phyloP scores from a whole-genome alignment of 306 rosid genomes.

The Hippophae gyantsensis region DNA sequence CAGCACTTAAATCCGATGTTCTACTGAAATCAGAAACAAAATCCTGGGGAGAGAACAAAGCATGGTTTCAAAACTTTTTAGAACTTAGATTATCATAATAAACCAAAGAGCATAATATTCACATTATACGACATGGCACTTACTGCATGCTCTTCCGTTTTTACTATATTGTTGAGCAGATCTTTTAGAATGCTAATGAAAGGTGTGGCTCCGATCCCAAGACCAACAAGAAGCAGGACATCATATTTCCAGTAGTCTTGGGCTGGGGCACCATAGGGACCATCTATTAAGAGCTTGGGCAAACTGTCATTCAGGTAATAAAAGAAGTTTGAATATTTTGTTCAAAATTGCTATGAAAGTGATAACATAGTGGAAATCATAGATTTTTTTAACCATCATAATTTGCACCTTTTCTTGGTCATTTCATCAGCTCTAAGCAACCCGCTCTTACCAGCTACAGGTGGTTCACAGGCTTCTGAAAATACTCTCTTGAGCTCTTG shows the following conservation, averaged over 20 bases:
- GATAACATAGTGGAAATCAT: constrained; percentile 10
- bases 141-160: constrained; percentile 93
- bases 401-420: constrained; percentile 65
- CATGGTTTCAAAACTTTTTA: neutral
- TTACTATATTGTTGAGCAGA: constrained; percentile 81
- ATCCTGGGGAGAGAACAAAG: constrained; percentile 39
- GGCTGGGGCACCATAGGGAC: constrained; percentile 98
- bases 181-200: constrained; percentile 93
- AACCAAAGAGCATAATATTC: neutral
- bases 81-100: neutral
- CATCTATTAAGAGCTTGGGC: constrained; percentile 91
- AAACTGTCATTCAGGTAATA: constrained; percentile 39
- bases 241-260: constrained; percentile 87
- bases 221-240: constrained; percentile 90
- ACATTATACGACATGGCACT: constrained; percentile 23
- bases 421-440: constrained; percentile 96
- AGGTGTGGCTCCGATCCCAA: constrained; percentile 98
- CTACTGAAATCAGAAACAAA: constrained; percentile 50
- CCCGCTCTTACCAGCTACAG: constrained; percentile 93
- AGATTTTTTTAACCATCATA: neutral
- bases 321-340: constrained; percentile 2
- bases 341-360: neutral
- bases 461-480: constrained; percentile 86
- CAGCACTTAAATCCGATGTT: constrained; percentile 46
- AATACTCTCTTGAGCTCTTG: constrained; percentile 91